Evolutionary conservation across 257 asterid genomes (phyloP).

Genomic region (Solanum okadae): DNA sequence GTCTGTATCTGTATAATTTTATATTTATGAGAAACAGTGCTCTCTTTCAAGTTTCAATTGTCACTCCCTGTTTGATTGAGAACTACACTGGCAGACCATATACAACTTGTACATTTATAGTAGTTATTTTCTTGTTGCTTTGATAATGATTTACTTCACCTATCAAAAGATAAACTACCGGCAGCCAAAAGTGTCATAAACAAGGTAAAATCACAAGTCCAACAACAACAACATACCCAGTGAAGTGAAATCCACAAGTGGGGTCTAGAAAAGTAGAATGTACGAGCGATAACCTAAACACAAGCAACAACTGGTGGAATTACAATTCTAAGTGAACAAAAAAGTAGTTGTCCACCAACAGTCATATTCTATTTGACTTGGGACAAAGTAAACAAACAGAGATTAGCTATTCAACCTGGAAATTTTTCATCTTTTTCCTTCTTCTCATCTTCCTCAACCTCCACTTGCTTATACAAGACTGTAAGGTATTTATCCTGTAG

Average conservation of each 20-base stretch:
- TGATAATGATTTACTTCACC: not conserved
- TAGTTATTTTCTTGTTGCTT: not conserved
- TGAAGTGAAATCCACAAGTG: not conserved
- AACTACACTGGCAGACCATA: not conserved
- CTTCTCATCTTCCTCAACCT: not conserved
- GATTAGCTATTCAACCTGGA: not conserved
- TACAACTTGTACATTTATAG: not conserved
- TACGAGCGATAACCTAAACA: not conserved
- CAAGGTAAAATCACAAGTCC: not conserved
- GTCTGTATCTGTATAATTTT: not conserved
- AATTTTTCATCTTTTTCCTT: not conserved
- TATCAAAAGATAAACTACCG: not conserved
- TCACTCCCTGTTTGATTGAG: not conserved
- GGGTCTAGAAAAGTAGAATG: not conserved
- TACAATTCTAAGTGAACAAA: not conserved
- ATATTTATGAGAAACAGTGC: not conserved
- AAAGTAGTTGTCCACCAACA: not conserved
- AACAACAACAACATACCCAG: not conserved
- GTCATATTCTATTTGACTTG: not conserved
- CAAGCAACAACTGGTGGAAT: not conserved
- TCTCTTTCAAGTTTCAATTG: not conserved
- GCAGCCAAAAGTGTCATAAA: not conserved
- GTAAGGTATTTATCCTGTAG: not conserved
- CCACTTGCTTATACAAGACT: not conserved
- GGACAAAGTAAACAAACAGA: not conserved